Base-by-base conservation (phyloP, 2,329 filamentous ascomycete genomes). In the Colletotrichum sp. region DNA sequence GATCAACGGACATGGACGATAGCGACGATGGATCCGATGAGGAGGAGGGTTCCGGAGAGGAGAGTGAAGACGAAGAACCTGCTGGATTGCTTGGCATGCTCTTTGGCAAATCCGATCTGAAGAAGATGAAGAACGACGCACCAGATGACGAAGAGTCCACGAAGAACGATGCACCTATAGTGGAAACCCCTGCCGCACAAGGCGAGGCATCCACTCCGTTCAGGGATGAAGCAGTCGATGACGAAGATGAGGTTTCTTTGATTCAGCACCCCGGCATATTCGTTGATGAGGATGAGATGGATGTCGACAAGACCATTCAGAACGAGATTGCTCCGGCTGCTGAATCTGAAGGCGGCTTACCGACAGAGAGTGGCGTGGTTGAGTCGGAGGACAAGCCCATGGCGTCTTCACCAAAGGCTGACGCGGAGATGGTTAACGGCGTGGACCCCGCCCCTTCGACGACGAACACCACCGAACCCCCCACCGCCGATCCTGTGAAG, bases 101-200 rank as follows among this genome's bases (percentile, higher is more conserved):
- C 26, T 93, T 93, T 78, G 89, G 87, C 55, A 92, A 91, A 79
- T 88, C 89, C 1, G 91, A 93, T 76, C 79, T 92, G 55, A 87
- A 90, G 76, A 85, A 89, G 76, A 85, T 93, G 64, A 86, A 90
- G 69, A 81, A 86, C 30, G 78, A 81, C 70, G 79, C 75, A 52
- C 79, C 74, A 21, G 80, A 84, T 55, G 81, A 71, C 69, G 32
- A 81, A 4, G 71, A 80, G n/a, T 79, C 76, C 6, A 69, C 80
- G 24, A 80, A 79, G 76, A 68, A 67, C 15, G 81, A 81, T n/a
- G 73, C 76, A 2, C 28, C 55, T 21, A 44, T 21, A 12, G 44
- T 21, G 6, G 63, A 69, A 36, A 30, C 65, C 13, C 21, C 21
- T 24, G 44, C 70, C 18, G 49, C 39, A 13, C 60, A 70, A 18